phyloP scores from a whole-genome alignment of 2,329 filamentous ascomycete species.

The Fusarium denticulatum region DNA sequence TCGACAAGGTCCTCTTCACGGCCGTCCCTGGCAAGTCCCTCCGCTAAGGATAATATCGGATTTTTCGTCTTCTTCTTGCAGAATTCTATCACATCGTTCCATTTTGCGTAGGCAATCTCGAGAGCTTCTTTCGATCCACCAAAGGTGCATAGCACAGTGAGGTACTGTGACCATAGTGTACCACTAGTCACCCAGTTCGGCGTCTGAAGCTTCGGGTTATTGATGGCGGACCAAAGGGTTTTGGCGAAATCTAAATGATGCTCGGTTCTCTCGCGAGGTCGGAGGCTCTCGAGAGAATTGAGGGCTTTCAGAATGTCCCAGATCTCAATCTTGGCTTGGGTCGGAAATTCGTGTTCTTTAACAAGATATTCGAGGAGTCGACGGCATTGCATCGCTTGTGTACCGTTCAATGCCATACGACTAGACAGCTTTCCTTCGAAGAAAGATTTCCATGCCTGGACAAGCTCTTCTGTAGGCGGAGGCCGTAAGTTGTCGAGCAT shows the following conservation, averaged over 20 bases:
- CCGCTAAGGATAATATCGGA: slow-evolving; percentile 46
- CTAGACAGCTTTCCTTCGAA: slow-evolving; percentile 65
- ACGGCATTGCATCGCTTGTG: slow-evolving; percentile 68
- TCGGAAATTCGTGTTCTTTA: slow-evolving; percentile 36
- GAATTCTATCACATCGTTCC: slow-evolving; percentile 39
- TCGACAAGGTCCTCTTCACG: slow-evolving; percentile 66
- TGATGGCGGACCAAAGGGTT: slow-evolving; percentile 51
- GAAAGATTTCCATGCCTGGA: slow-evolving; percentile 71
- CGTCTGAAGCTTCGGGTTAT: slow-evolving; percentile 36
- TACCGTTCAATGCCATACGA: slow-evolving; percentile 65
- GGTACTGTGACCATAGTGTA: slow-evolving; percentile 45
- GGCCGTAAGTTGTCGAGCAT: slow-evolving; percentile 71
- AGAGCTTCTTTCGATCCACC: slow-evolving; percentile 65
- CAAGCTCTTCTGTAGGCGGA: slow-evolving; percentile 70
- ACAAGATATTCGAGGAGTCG: slow-evolving; percentile 71
- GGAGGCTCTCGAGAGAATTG: slow-evolving; percentile 52
- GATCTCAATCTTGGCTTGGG: slow-evolving; percentile 46
- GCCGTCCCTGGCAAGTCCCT: slow-evolving; percentile 70
- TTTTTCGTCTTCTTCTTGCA: slow-evolving; percentile 35
- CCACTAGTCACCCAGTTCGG: slow-evolving; percentile 20
- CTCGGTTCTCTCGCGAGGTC: slow-evolving; percentile 55
- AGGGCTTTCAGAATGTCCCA: slow-evolving; percentile 53
- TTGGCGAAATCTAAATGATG: slow-evolving; percentile 61
- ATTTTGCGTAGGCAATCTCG: slow-evolving; percentile 51
- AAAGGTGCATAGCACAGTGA: slow-evolving; percentile 60